Evolutionary conservation across 495 filamentous ascomycete species (phyloP), one percentile per base, ranked within the genome.

Genomic region (Tuber indicum): DNA sequence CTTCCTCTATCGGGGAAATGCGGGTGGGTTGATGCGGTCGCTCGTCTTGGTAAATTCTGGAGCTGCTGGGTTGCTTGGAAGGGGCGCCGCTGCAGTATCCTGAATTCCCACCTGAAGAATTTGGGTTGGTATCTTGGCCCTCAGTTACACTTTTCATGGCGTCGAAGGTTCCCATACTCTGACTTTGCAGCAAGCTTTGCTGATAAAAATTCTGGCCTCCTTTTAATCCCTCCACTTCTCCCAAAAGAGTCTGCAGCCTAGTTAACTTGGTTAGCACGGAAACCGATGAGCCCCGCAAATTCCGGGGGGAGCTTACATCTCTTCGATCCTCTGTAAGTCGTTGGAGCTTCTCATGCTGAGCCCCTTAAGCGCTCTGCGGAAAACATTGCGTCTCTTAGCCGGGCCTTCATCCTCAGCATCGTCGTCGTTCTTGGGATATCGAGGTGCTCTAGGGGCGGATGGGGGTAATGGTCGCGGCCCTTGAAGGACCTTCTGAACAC

Each of bases 261-360:
- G 74, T 76, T 73, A n/a, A 23, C 45, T 42, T 42, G 10, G 75
- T 79, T 75, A 83, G 82, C 73, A 23, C 39, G 21, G 26, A 76
- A n/a, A 75, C 44, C 14, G 47, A 32, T 17, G n/a, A 76, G 26
- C 45, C 23, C 23, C 8, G 47, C 72, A 52, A 21, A 66, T 66
- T 66, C 14, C 3, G 42, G 73, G 73, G 66, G 74, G 72, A 72
- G 75, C 79, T 77, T 73, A 83, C 94, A 99, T 97, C 43, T 92
- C 93, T 85, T 99, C 96, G 80, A 99, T 97, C 84, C 92, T 93
- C 75, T 90, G 86, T 32, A 99, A 87, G 81, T 99, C 96, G 81
- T 92, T 96, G 21, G 91, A 88, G 69, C 93, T 94, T 85, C 93
- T 95, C 79, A 92, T 88, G 79, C 92, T 92, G 58, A 99, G 86